Base-by-base conservation (phyloP, 306 rosid species). In the Ormosia semicastrata region DNA sequence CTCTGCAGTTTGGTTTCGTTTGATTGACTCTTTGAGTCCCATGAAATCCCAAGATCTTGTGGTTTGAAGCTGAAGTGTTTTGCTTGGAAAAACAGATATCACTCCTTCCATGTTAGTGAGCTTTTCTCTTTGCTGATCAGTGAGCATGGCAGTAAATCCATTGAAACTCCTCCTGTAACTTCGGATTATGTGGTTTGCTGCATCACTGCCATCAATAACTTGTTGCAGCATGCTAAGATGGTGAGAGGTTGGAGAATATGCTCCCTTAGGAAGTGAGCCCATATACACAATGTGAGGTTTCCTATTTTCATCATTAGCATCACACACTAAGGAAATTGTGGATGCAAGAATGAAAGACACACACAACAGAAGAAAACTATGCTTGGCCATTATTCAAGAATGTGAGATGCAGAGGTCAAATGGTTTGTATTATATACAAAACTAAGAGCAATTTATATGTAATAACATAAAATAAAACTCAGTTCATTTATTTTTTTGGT, bases 21-120 rank as follows among this genome's bases (percentile, higher is more conserved):
- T 14, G 6, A 39, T 47, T 5, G 66, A 40, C 3, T 59, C 36
- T 5, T 52, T 3, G 17, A 87, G 71, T 2, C 91, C 86, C 2
- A 85, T 46, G 73, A 87, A 87, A 14, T 87, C 87, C 91, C 93
- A 90, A 1, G 91, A 90, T 5, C 89, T 82, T 54, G 93, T 88
- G 2, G 93, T 81, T 1, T 87, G 91, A 4, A 76, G 54, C 2
- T 74, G 75, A 0, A 47, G 59, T 3, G 14, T 79, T 65, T 24
- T 80, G 77, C 83, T 87, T 0, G 70, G 81, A 54, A 90, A 87
- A 3, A 90, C 81, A 50, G 89, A 88, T 0, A 83, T 78, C 2
- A 85, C 88, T 36, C 57, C 87, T 13, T 85, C 59, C 87, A 57
- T 62, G 0, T n/a, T 39, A 13, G 43, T 40, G 2, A 80, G 44